Evolutionary conservation across 83 land plant species (phyloP), one percentile per base, ranked within the genome.

Genomic region (Larix sibirica): DNA sequence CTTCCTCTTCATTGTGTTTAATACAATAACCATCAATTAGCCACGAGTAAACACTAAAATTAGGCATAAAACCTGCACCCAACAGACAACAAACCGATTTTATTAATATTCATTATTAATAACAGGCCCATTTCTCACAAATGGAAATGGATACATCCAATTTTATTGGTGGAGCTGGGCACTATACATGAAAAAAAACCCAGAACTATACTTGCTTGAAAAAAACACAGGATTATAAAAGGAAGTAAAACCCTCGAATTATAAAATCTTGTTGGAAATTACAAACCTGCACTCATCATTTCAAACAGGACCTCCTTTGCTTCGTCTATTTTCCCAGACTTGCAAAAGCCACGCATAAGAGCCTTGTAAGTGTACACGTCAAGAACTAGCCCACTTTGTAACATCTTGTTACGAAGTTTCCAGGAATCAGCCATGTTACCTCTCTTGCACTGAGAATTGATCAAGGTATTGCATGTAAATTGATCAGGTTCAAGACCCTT

Each of bases 321-420:
- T 62, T 83, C 84, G 33, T 86, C 87, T 63, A 87, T 20, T 33
- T 91, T 84, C 44, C 79, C 77, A 14, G 77, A 85, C 86, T 90
- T 91, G 81, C 94, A 94, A 59, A 95, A 92, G 0, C 98, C 96
- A 81, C 91, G 94, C 62, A 95, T 90, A 64, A 97, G 70, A 36
- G 92, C 91, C 80, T 89, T 88, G 79, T 89, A 93, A 36, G 96
- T 93, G 69, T 85, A 88, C 73, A 80, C 77, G 66, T 90, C 89
- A 4, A 89, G 91, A 38, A 56, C 79, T 68, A 95, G 67, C 31
- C 95, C 98, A 31, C 90, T 88, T 42, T 83, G 90, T 74, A 90
- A 31, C 95, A 93, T 95, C 59, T 83, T 92, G 31, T 87, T 83
- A 78, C 88, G 90, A 80, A 91, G 84, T 54, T 80, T 85, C 90